phyloP scores from a whole-genome alignment of 768 basidiomycete genomes.

The Hydnomerulius pinastri region DNA sequence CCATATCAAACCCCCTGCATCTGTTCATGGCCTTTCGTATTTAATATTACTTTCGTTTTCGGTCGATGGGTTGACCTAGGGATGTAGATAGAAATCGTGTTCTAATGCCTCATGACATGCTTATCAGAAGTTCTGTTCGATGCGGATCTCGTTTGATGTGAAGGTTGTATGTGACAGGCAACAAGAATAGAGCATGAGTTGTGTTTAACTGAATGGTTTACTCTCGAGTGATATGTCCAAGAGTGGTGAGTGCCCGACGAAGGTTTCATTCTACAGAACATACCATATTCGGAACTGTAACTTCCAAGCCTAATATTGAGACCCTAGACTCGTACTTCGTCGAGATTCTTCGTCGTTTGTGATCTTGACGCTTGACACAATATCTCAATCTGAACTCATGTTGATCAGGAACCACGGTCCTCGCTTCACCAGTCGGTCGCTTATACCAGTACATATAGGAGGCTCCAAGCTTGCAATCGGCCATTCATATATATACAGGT shows the following conservation, averaged over 20 bases:
- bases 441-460: conserved; percentile 8
- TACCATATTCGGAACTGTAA: conserved; percentile 26
- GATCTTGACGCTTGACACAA: conserved; percentile 1
- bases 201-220: too few species aligned
- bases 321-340: too few species aligned
- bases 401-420: conserved; percentile 12
- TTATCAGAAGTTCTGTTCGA: conserved; percentile 1
- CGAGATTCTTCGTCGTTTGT: neutral
- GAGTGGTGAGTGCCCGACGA: conserved; percentile 18
- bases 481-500: conserved; percentile 14
- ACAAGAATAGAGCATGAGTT: neutral
- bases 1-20: neutral
- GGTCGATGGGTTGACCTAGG: conserved; percentile 8
- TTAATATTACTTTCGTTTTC: neutral
- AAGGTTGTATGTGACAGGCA: neutral
- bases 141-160: neutral
- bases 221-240: conserved; percentile 17
- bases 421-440: conserved; percentile 13
- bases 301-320: neutral
- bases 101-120: conserved; percentile 2
- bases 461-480: conserved; percentile 4
- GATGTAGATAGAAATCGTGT: conserved; percentile 8
- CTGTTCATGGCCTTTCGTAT: neutral
- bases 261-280: conserved; percentile 24
- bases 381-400: neutral